A percentile compares a stretch with the other conserved stretches of the same genome.
Conservation (phyloP, 768 basidiomycete genomes). For the Phaeotremella skinneri region DNA sequence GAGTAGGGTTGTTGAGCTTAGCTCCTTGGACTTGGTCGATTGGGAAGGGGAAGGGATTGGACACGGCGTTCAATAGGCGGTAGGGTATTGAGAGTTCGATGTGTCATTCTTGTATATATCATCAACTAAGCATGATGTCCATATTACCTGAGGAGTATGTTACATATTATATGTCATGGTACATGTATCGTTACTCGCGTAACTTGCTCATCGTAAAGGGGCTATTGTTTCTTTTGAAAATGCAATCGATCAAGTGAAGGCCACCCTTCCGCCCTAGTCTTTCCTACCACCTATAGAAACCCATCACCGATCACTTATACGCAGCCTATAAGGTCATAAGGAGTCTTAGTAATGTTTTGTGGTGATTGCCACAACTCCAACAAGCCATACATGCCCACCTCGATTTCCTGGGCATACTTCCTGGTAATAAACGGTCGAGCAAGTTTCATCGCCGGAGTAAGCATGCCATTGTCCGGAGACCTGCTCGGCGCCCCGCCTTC, state of each 20-base stretch:
- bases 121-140: background rate
- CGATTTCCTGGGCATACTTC: conserved; percentile 37
- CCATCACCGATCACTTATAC: background rate
- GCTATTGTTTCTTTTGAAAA: no score
- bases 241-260: no score
- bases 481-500: conserved; percentile 12
- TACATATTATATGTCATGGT: background rate
- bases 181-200: no score
- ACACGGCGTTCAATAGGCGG: background rate
- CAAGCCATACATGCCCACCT: conserved; percentile 13
- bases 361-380: background rate
- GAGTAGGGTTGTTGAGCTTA: no score
- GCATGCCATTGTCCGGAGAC: conserved; percentile 47
- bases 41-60: background rate
- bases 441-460: conserved; percentile 50
- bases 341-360: no score
- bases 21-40: no score
- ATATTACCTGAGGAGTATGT: conserved; percentile 1
- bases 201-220: no score
- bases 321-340: no score
- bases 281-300: no score
- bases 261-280: no score
- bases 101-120: background rate
- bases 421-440: conserved; percentile 32
- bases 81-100: no score